Base-by-base conservation (phyloP, 2,329 filamentous ascomycete genomes). In the Talaromyces rugulosus region DNA sequence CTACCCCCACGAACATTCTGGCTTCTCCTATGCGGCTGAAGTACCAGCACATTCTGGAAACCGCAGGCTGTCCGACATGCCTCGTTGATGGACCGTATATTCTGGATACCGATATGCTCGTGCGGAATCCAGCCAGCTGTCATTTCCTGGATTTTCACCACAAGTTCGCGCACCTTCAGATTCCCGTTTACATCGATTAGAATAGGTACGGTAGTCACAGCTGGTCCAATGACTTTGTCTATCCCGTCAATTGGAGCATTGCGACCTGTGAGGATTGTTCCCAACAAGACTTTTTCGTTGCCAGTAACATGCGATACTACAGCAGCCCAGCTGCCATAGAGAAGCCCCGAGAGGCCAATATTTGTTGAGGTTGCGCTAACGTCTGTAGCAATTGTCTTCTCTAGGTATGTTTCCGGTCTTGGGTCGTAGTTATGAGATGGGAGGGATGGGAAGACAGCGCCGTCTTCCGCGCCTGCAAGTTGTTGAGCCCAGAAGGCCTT, bases 61-160 rank as follows among this genome's bases (percentile, higher is more conserved):
- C 16, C 27, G 16, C 47, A 51, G 4, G 5, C 47, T 27, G 47
- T n/a, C 27, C 27, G 2, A 8, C 36, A 58, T 30, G 56, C 14
- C 18, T 11, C 14, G 30, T 58, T 58, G 27, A 58, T 58, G 18
- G 12, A 75, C n/a, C 84, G 81, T 62, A 79, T 79, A 54, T 77
- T 72, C 53, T 77, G 75, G 16, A 80, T 54, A 3, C 77, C 77
- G 8, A 83, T 78, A 69, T 89, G 85, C 72, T 89, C 84, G 66
- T 86, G 82, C 0, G 83, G 81, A 2, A 87, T 86, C 33, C 56
- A 16, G 33, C 23, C 28, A 33, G 33, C n/a, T 33, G 34, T 58
- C 56, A 34, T 34, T 8, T 58, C 56, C 12, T 58, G 56, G 18
- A 58, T n/a, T n/a, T n/a, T n/a, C n/a, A n/a, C n/a, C n/a, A n/a